Evolutionary conservation across 2,329 filamentous ascomycete genomes (phyloP).

Genomic region (Exophiala aquamarina): DNA sequence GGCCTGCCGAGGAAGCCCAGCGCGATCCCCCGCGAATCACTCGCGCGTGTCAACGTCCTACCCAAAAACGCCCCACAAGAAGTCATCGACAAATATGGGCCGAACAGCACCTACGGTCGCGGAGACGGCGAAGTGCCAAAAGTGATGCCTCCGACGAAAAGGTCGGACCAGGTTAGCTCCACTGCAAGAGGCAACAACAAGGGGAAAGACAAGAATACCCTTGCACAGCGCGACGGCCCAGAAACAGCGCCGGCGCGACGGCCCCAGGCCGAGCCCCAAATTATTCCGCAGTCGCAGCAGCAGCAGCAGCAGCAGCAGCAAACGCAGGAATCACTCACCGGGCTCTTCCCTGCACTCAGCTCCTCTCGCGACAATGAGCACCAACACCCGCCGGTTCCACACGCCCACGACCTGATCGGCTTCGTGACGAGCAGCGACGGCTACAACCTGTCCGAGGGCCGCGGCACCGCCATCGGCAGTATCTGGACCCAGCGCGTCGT

Average conservation of each 20-base stretch:
- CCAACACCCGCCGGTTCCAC: conserved; percentile 68
- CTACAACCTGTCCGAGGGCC: conserved; percentile 75
- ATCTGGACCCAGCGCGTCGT: conserved; percentile 62
- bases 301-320: no score
- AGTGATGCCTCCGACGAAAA: conserved; percentile 4
- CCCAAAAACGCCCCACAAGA: conserved; percentile 25
- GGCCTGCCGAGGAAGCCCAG: conserved; percentile 11
- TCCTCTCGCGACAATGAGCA: no score
- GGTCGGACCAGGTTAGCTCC: no score
- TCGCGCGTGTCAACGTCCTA: conserved; percentile 25
- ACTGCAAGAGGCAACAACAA: background rate
- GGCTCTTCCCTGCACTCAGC: no score
- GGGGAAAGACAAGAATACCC: no score
- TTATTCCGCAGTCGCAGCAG: no score
- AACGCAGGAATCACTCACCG: no score
- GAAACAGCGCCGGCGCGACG: no score
- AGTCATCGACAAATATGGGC: conserved; percentile 24
- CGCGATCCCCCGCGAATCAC: conserved; percentile 19
- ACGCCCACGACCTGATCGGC: conserved; percentile 74
- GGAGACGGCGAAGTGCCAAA: conserved; percentile 23
- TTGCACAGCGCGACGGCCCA: no score
- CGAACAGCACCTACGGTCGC: conserved; percentile 20
- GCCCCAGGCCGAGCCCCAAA: no score
- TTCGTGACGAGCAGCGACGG: conserved; percentile 81
- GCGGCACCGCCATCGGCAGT: conserved; percentile 72